Conservation (phyloP, 1,284 basidiomycete species). For the Inonotus hispidus region DNA sequence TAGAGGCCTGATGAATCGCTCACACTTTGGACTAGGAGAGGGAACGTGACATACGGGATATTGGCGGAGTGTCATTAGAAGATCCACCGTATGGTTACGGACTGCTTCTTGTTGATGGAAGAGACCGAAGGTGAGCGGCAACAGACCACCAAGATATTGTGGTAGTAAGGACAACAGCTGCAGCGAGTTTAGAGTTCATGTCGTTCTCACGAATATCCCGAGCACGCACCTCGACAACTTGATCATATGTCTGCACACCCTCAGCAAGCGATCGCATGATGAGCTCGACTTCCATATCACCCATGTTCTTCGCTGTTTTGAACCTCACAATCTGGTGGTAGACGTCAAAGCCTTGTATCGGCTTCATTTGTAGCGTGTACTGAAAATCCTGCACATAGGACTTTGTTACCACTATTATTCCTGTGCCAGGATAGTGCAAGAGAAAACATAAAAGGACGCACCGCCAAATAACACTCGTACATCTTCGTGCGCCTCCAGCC, state of each 20-base stretch:
- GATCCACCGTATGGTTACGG: conserved; percentile 74
- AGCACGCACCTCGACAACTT: conserved; percentile 74
- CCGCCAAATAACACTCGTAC: conserved; percentile 57
- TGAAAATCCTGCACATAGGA: conserved; percentile 47
- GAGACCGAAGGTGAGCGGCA: conserved; percentile 82
- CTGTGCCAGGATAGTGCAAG: background rate
- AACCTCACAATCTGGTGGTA: conserved; percentile 69
- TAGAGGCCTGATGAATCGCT: no score
- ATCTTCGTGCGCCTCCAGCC: conserved; percentile 70
- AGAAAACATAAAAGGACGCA: conserved; percentile 29
- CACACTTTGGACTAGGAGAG: no score
- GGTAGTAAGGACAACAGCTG: conserved; percentile 79
- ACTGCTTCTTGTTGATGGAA: conserved; percentile 81
- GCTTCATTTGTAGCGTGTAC: conserved; percentile 35
- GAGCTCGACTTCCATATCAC: conserved; percentile 60
- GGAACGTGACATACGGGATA: conserved; percentile 55
- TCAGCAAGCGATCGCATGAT: conserved; percentile 75
- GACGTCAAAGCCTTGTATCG: conserved; percentile 65
- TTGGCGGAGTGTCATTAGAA: conserved; percentile 73
- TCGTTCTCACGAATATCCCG: background rate
- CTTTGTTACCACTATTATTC: background rate
- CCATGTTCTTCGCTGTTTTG: conserved; percentile 54
- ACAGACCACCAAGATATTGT: conserved; percentile 76
- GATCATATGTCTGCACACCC: conserved; percentile 72
- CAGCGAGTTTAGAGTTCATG: conserved; percentile 6